Conservation (phyloP, 2,329 filamentous ascomycete genomes). For the Botrytis fragariae region DNA sequence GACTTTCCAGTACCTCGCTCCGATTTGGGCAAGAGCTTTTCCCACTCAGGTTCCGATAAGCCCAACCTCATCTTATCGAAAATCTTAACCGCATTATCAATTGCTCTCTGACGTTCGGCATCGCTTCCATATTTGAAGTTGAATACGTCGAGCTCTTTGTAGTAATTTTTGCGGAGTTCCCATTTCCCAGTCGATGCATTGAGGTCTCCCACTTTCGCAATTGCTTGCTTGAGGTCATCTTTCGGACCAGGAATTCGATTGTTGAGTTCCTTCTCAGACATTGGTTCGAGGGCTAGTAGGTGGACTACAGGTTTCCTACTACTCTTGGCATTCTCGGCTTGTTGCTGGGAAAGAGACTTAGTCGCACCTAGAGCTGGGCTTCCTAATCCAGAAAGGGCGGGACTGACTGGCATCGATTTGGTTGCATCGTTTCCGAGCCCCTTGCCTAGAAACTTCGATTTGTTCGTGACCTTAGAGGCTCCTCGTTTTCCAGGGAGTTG, state of each 20-base stretch:
- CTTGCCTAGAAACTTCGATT: slow-evolving; percentile 33
- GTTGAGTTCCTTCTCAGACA: slow-evolving; percentile 49
- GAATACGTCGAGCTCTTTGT: slow-evolving; percentile 64
- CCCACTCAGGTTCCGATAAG: slow-evolving; percentile 57
- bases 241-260: slow-evolving; percentile 51
- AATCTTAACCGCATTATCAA: slow-evolving; percentile 58
- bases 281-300: slow-evolving; percentile 56
- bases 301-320: slow-evolving; percentile 56
- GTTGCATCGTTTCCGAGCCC: slow-evolving; percentile 29
- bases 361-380: slow-evolving; percentile 54
- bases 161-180: slow-evolving; percentile 55
- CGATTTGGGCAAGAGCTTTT: slow-evolving; percentile 55
- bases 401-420: slow-evolving; percentile 52
- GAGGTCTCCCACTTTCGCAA: slow-evolving; percentile 57
- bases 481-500: slow-evolving; percentile 32
- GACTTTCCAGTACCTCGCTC: slow-evolving; percentile 60
- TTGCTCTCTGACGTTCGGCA: slow-evolving; percentile 56
- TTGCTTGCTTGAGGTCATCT: slow-evolving; percentile 52
- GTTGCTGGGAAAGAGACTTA: slow-evolving; percentile 51
- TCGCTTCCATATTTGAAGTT: slow-evolving; percentile 55
- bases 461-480: slow-evolving; percentile 29
- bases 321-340: slow-evolving; percentile 53
- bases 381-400: slow-evolving; percentile 52
- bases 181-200: slow-evolving; percentile 49
- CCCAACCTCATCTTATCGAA: slow-evolving; percentile 60